Evolutionary conservation across 2,329 filamentous ascomycete species (phyloP), one percentile per base, ranked within the genome.

Genomic region (Pleurostoma richardsiae): DNA sequence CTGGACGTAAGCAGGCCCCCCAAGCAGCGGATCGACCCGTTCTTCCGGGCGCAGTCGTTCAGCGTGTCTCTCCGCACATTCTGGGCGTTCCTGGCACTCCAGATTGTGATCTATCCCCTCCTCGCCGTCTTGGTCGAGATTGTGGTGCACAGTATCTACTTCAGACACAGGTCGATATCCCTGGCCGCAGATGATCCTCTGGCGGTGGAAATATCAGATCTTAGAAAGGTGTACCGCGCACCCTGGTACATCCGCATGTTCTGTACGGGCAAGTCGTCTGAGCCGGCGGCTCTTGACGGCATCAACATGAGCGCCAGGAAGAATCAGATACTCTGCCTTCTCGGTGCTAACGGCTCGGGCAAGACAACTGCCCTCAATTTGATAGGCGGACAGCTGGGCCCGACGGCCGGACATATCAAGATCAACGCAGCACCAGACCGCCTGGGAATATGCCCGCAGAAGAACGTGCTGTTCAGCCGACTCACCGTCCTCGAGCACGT

Each of bases 311-410:
- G 76, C 19, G 79, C 81, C 6, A 71, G 77, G 19, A 75, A 75
- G 53, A 80, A 81, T 4, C 77, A 85, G 49, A 84, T 87, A 45
- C 74, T 85, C 63, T 80, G 85, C 4, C 67, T 88, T 0, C 70
- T 88, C 0, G 85, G 85, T 10, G 82, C 82, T 2, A 88, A 88
- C 56, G 85, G 85, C 5, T 82, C 77, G 41, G 85, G 85, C 10
- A 88, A 89, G 57, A 84, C 79, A 2, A 88, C 85, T 0, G 86
- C 83, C 0, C 67, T 88, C 6, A 81, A 87, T 45, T 79, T 83
- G 50, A 79, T 88, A 42, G 77, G 83, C 10, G 85, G 85, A 0
- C 71, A 86, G 6, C 79, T 79, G 43, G 74, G 70, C 7, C 76
- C 83, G 4, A 82, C 80, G 0, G 71, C 69, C 10, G 85, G 84